Evolutionary conservation across 805 yeast species (phyloP).

Genomic region (Starmera pachycereana): DNA sequence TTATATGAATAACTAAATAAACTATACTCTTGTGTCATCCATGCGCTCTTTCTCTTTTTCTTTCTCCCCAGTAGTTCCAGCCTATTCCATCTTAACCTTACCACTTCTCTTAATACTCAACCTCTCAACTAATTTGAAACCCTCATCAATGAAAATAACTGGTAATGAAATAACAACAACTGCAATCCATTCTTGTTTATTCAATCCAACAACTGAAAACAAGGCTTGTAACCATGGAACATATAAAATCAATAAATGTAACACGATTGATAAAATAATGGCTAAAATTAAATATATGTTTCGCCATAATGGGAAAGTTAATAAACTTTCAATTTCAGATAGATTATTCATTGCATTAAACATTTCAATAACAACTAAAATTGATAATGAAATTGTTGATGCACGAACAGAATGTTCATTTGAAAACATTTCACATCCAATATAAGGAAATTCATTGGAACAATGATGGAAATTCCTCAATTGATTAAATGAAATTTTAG

Average conservation of each 20-base stretch:
- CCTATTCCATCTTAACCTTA: no score
- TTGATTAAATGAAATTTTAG: constrained; percentile 23
- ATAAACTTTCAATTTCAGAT: constrained; percentile 26
- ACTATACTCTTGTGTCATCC: no score
- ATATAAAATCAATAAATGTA: constrained; percentile 25
- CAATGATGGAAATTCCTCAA: constrained; percentile 28
- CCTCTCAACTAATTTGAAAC: constrained; percentile 26
- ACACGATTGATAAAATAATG: constrained; percentile 22
- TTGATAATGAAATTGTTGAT: constrained; percentile 29
- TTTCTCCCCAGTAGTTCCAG: no score
- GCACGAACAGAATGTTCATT: constrained; percentile 19
- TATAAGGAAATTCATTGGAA: constrained; percentile 18
- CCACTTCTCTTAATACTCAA: neutral
- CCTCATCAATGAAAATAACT: constrained; percentile 27
- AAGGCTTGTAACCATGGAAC: constrained; percentile 23
- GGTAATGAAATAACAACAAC: constrained; percentile 24
- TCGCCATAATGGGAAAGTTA: constrained; percentile 28
- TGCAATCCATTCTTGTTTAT: constrained; percentile 25
- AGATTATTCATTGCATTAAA: constrained; percentile 30
- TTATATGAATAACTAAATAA: no score
- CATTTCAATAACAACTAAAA: constrained; percentile 31
- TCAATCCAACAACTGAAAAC: constrained; percentile 24
- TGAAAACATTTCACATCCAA: constrained; percentile 25
- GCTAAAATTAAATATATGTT: constrained; percentile 28
- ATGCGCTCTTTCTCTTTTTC: no score